Percentiles rank a stretch among this genome's conserved stretches.
These are phyloP conservation scores for Thielaviopsis punctulata DNA, from an alignment of 2,329 filamentous ascomycete genomes.

Conservation along the genomic window DNA sequence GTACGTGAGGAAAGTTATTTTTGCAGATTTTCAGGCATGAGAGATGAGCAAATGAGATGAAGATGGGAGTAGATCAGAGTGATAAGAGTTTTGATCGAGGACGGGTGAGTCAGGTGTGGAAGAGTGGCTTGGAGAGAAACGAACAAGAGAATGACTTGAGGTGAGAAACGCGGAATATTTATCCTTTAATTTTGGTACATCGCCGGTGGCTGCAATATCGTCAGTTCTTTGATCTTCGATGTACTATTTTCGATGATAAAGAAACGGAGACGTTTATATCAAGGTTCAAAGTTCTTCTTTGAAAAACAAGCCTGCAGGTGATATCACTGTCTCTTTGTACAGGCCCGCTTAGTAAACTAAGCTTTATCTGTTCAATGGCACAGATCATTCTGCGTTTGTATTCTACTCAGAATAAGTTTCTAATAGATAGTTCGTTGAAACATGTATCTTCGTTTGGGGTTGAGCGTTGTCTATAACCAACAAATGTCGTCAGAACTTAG, in stretches of 20 bases:
- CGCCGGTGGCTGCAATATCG: neutral
- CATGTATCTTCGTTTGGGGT: neutral
- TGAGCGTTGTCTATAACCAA: neutral
- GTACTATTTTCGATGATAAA: no score
- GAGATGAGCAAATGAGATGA: neutral
- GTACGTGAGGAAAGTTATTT: neutral
- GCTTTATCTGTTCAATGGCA: no score
- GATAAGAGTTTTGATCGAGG: neutral
- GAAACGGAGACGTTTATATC: no score
- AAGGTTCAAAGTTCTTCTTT: no score
- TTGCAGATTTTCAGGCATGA: neutral
- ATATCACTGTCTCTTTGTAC: no score
- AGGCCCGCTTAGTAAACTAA: no score
- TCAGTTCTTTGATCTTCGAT: neutral
- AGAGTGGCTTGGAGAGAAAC: neutral
- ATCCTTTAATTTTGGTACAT: neutral
- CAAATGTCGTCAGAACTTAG: neutral
- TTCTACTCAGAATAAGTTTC: no score
- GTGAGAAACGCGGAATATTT: neutral
- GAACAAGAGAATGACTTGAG: neutral
- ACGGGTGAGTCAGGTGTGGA: neutral
- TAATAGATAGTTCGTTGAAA: no score
- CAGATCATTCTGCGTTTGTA: no score
- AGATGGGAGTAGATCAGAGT: neutral
- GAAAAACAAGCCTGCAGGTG: no score